Conservation (phyloP, 495 filamentous ascomycete genomes). For the Aspergillus heteromorphus region DNA sequence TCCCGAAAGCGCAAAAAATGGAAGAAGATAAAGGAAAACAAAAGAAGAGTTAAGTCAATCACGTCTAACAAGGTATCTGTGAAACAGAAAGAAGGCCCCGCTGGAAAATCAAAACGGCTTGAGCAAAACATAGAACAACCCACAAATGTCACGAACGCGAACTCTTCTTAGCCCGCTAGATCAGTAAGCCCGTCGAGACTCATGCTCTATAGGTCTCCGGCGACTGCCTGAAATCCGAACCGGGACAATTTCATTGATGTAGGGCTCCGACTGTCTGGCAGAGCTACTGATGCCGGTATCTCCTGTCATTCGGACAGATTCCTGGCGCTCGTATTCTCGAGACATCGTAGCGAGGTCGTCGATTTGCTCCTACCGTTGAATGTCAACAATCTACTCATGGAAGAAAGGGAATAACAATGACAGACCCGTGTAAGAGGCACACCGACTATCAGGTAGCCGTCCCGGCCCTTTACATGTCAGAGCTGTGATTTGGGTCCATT, state of each 20-base stretch:
- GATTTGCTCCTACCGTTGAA: conserved; percentile 42
- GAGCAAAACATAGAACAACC: background rate
- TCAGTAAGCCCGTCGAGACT: conserved; percentile 28
- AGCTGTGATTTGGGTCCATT: conserved; percentile 3
- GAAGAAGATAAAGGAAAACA: too few relatives aligned
- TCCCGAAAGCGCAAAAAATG: too few relatives aligned
- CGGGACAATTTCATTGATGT: conserved; percentile 48
- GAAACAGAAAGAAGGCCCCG: background rate
- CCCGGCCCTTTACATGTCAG: conserved; percentile 37
- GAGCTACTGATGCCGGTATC: conserved; percentile 19
- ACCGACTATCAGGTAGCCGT: conserved; percentile 50
- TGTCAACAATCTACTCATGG: background rate
- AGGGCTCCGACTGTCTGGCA: conserved; percentile 31
- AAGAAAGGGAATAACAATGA: conserved; percentile 7
- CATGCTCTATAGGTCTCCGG: conserved; percentile 28
- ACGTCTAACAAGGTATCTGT: background rate
- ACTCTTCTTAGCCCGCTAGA: background rate
- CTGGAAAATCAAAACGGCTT: background rate
- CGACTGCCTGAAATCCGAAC: conserved; percentile 26
- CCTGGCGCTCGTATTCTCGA: conserved; percentile 48
- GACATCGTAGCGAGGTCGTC: conserved; percentile 48
- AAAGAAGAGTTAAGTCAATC: background rate
- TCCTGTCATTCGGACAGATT: conserved; percentile 43
- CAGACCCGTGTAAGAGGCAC: conserved; percentile 48
- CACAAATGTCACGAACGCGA: background rate